Percentiles rank a stretch among this genome's conserved stretches.
phyloP scores from a whole-genome alignment of 345 rosid genomes.

The Citrus inodora region DNA sequence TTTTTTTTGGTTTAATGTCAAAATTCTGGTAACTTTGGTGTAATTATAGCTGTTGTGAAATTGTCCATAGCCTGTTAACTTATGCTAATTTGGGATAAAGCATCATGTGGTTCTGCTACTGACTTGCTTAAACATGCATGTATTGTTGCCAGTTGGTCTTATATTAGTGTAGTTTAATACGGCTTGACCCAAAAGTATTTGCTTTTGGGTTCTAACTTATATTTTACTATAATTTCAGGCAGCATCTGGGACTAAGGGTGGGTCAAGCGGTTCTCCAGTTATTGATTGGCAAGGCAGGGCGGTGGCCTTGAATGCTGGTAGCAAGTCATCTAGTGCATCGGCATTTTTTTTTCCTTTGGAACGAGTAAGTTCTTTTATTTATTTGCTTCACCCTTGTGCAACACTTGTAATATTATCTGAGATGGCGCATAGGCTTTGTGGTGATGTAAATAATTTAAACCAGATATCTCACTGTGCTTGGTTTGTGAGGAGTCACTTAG shows the following conservation, averaged over 20 bases:
- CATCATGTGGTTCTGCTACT: neutral
- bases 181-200: neutral
- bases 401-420: neutral
- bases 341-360: constrained; percentile 89
- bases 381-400: neutral
- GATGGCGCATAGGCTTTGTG: neutral
- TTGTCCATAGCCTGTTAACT: neutral
- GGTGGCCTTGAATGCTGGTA: constrained; percentile 96
- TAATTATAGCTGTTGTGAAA: neutral
- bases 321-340: constrained; percentile 85
- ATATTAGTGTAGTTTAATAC: neutral
- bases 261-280: constrained; percentile 99
- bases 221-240: constrained; percentile 50
- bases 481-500: neutral
- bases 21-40: neutral
- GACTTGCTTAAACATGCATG: neutral
- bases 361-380: constrained; percentile 47
- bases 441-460: neutral
- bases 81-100: neutral
- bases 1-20: neutral
- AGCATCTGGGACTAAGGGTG: constrained; percentile 95
- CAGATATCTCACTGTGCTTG: neutral
- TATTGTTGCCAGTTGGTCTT: neutral
- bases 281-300: constrained; percentile 95
- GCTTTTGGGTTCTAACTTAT: neutral